Base-by-base conservation (phyloP, 1,284 basidiomycete genomes). In the Puccinia hordei region DNA sequence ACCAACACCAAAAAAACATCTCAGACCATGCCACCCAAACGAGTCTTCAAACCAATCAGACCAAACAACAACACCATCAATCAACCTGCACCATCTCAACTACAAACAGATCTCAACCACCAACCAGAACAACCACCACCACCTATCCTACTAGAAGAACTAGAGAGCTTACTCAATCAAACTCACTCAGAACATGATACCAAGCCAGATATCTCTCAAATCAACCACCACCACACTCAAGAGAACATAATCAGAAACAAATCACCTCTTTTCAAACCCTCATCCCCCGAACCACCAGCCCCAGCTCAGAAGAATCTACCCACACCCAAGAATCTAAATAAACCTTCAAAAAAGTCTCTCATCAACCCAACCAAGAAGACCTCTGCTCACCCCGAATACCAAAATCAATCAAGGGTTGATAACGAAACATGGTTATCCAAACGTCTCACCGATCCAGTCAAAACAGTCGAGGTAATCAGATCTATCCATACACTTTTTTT, bases 401-500 rank as follows among this genome's bases (percentile, higher is more conserved):
- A 51, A 8, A 12, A 51, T 22, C 35, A 69, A 22, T 33, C 51
- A 8, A 51, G 22, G 1, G 83, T 87, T 82, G 87, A 86, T 82
- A 85, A 85, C 73, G 81, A 84, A 74, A 83, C 81, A 1, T 83
- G 82, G 82, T 82, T 84, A 75, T 86, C 86, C 55, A 87, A 87
- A 81, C 83, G 83, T n/a, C 81, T 87, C 46, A 85, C 87, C 33
- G 87, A 87, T 78, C 87, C 87, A 8, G 85, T 89, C 83, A 89
- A 89, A 84, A 84, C 85, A 9, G 88, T 89, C 69, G 87, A 89
- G 84, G 87, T 88, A 82, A 82, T 17, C 61, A n/a, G 24, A 33
- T 19, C 35, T n/a, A 33, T n/a, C 35, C 53, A 57, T 15, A 17
- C 49, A 30, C 27, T 17, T 41, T 38, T 24, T 35, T 38, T 13